A percentile compares a stretch with the other conserved stretches of the same genome.
These are phyloP conservation scores for Xerocomus brunneocitrinus DNA, from an alignment of 768 basidiomycete species.

Conservation along the genomic window DNA sequence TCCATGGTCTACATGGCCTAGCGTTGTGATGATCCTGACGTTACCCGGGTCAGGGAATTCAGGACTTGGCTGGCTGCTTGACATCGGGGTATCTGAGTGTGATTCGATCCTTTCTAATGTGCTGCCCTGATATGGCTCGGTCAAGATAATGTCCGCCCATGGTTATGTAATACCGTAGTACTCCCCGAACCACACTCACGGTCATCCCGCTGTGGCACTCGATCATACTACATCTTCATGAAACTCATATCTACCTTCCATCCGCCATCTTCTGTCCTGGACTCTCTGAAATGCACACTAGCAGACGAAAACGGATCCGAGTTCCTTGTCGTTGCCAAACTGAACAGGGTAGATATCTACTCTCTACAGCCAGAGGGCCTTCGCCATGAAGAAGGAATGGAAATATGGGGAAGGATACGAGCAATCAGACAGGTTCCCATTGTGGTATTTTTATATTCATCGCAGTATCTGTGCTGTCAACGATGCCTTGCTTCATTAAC, in stretches of 20 bases:
- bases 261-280: constrained; percentile 64
- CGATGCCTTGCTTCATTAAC: constrained; percentile 6
- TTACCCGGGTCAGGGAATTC: constrained; percentile 36
- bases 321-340: constrained; percentile 65
- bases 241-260: constrained; percentile 73
- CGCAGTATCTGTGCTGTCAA: neutral
- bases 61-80: constrained; percentile 11
- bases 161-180: too few relatives aligned
- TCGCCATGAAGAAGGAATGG: constrained; percentile 50
- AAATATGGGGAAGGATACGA: constrained; percentile 68
- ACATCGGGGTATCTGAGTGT: constrained; percentile 15
- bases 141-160: too few relatives aligned
- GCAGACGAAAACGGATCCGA: constrained; percentile 45
- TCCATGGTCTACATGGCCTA: constrained; percentile 93
- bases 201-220: too few relatives aligned
- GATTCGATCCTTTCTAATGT: neutral
- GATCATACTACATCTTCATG: constrained; percentile 14
- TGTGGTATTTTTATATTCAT: constrained; percentile 37
- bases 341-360: constrained; percentile 63
- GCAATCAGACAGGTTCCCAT: constrained; percentile 52
- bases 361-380: constrained; percentile 60
- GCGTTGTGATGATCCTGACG: constrained; percentile 76
- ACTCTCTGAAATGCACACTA: constrained; percentile 67
- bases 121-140: too few relatives aligned
- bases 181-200: too few relatives aligned